Percentiles rank a stretch among this genome's conserved stretches.
Conservation (phyloP, 192 early-diverging fungal species). For the Phlyctochytrium arcticum region DNA sequence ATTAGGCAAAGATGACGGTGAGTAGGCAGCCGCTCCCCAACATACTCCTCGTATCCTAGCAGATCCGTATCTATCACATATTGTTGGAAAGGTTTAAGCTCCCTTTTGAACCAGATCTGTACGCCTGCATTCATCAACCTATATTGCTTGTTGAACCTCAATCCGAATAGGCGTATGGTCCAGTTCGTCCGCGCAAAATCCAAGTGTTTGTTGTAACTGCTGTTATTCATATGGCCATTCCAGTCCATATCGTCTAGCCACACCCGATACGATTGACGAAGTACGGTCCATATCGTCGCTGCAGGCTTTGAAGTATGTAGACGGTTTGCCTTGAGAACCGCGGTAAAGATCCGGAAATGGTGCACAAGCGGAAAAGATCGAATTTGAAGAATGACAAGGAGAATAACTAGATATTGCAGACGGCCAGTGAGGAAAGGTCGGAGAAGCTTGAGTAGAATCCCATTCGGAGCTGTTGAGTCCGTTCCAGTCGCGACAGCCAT, state of each 20-base stretch:
- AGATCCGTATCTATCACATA: neutral
- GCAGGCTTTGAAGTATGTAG: neutral
- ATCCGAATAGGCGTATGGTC: neutral
- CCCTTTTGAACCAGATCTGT: neutral
- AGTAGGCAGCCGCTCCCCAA: too few species aligned
- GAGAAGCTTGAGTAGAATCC: too few species aligned
- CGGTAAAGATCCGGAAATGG: neutral
- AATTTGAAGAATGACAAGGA: neutral
- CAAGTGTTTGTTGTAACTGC: conserved; percentile 9
- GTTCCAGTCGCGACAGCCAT: too few species aligned
- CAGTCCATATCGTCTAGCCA: conserved; percentile 15
- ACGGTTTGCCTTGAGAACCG: neutral
- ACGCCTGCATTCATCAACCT: conserved; percentile 3
- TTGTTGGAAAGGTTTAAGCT: conserved; percentile 4
- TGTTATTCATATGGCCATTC: conserved; percentile 18
- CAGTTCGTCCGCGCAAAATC: conserved; percentile 17
- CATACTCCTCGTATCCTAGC: conserved; percentile 4
- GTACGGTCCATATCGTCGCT: neutral
- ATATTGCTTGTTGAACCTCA: neutral
- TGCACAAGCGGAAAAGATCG: neutral
- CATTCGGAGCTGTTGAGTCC: too few species aligned
- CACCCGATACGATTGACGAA: neutral
- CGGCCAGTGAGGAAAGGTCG: too few species aligned
- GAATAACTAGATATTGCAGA: too few species aligned
- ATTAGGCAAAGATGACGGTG: too few species aligned